These are phyloP conservation scores for Leishmania lainsoni DNA, from an alignment of 208 protist genomes.

Conservation along the genomic window DNA sequence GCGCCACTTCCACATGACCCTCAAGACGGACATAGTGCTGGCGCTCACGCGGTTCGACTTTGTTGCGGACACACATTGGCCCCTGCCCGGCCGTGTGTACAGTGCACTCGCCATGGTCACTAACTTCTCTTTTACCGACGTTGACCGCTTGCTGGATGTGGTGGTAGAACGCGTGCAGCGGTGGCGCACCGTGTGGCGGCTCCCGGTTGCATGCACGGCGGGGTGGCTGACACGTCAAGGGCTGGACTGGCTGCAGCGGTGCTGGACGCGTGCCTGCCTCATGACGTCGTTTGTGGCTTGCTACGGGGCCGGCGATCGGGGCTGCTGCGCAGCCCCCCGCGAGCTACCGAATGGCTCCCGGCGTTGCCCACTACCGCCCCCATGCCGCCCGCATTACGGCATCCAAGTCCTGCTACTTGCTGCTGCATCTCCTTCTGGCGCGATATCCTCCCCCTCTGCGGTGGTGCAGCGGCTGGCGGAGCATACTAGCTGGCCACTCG, in stretches of 20 bases:
- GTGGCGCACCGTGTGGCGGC: slow-evolving; percentile 13
- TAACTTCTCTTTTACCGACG: slow-evolving; percentile 42
- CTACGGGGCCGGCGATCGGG: neutral
- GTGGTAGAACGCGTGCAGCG: slow-evolving; percentile 19
- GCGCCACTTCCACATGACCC: slow-evolving; percentile 11
- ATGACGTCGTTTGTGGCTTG: slow-evolving; percentile 17
- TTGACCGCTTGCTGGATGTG: slow-evolving; percentile 27
- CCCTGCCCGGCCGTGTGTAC: slow-evolving; percentile 38
- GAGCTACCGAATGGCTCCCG: neutral
- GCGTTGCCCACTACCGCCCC: neutral
- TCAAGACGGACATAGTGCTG: slow-evolving; percentile 44
- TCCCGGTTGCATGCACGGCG: slow-evolving; percentile 23
- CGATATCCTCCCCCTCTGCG: neutral
- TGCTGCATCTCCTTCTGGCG: neutral
- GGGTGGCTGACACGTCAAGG: slow-evolving; percentile 27
- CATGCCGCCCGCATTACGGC: slow-evolving; percentile 14
- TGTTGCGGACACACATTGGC: slow-evolving; percentile 38
- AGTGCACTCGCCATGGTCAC: slow-evolving; percentile 42
- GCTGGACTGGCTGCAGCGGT: slow-evolving; percentile 16
- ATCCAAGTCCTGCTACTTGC: slow-evolving; percentile 24
- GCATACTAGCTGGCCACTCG: slow-evolving; percentile 27
- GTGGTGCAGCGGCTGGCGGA: slow-evolving; percentile 4
- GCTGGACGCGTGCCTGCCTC: slow-evolving; percentile 21
- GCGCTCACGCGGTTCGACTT: slow-evolving; percentile 53
- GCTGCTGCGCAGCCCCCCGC: neutral